Evolutionary conservation across 768 basidiomycete species (phyloP), one percentile per base, ranked within the genome.

Genomic region (Termitomyces titanicus): DNA sequence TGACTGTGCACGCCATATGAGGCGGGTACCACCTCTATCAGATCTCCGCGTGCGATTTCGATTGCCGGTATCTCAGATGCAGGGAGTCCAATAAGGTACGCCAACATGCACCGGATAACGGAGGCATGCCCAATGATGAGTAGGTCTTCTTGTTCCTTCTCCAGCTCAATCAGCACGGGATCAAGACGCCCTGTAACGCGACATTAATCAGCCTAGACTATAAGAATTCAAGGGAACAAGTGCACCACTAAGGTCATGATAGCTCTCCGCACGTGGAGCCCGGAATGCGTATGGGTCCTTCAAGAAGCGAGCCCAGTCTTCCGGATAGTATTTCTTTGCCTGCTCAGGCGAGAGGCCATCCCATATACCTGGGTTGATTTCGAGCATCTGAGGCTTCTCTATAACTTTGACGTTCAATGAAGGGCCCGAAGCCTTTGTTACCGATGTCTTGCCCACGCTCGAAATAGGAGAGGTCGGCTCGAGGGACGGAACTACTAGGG

Each of bases 281-380:
- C 94, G 79, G 70, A 92, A 94, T 12, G 89, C 79, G 66, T 98
- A 98, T 2, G 96, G 96, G 65, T 99, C 96, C 63, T 86, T 88
- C 44, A 89, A 76, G 74, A 96, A 95, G 24, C 93, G 79, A 59
- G 89, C 89, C 92, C 92, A 98, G 67, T 99, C 97, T 51, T 88
- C 89, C 0, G 96, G 92, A 68, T 95, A 98, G 63, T 85, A 86
- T 69, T 86, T 88, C 68, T 86, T 85, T 18, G 93, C 94, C 65
- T 96, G 88, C 60, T 92, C 90, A 0, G 92, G 88, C 1, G 88
- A 90, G 37, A 98, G 78, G 0, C 97, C 97, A 68, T 98, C 97
- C 94, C 95, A 97, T 17, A 98, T 86, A 7, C 89, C 96, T 49
- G 95, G 96, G 65, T 99, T 99, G 66, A 98, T 97, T 75, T 99